These are phyloP conservation scores for Phytophthora sansomeana DNA, from an alignment of 352 stramenopile species.

Conservation along the genomic window DNA sequence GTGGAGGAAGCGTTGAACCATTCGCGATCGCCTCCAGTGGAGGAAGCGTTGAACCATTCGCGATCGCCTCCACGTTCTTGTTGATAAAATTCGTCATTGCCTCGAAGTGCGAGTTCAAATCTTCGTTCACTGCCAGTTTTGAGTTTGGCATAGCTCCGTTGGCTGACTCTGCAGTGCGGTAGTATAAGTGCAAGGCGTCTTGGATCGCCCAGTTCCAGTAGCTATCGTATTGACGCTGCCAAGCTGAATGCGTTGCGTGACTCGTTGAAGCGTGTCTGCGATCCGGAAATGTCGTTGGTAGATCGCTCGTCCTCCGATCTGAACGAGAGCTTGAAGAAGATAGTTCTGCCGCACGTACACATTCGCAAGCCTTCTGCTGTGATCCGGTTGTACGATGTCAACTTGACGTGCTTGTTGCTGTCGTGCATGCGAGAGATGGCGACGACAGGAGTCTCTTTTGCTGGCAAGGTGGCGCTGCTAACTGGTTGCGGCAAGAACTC, in stretches of 20 bases:
- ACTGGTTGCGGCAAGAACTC: constrained; percentile 89
- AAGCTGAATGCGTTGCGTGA: constrained; percentile 72
- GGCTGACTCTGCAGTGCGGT: constrained; percentile 42
- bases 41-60: constrained; percentile 22
- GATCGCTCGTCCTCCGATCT: constrained; percentile 57
- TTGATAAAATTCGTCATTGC: constrained; percentile 56
- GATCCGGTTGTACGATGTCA: constrained; percentile 83
- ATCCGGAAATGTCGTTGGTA: constrained; percentile 44
- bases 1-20: no score
- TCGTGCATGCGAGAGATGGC: constrained; percentile 89
- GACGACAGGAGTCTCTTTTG: constrained; percentile 80
- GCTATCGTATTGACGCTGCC: constrained; percentile 77
- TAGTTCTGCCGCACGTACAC: constrained; percentile 78
- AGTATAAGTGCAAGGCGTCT: constrained; percentile 72
- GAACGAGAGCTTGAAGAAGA: constrained; percentile 73
- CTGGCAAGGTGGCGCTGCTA: constrained; percentile 83
- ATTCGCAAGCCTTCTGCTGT: constrained; percentile 77
- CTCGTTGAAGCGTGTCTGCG: constrained; percentile 50
- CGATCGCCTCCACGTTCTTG: constrained; percentile 40
- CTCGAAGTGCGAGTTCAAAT: constrained; percentile 47
- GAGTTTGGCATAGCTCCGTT: constrained; percentile 14
- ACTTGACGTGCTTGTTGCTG: constrained; percentile 79
- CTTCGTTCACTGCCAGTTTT: constrained; percentile 38
- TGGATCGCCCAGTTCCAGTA: constrained; percentile 88
- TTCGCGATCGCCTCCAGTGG: no score